Conservation (phyloP, 78 protist genomes). For the Planoprotostelium fungivorum region DNA sequence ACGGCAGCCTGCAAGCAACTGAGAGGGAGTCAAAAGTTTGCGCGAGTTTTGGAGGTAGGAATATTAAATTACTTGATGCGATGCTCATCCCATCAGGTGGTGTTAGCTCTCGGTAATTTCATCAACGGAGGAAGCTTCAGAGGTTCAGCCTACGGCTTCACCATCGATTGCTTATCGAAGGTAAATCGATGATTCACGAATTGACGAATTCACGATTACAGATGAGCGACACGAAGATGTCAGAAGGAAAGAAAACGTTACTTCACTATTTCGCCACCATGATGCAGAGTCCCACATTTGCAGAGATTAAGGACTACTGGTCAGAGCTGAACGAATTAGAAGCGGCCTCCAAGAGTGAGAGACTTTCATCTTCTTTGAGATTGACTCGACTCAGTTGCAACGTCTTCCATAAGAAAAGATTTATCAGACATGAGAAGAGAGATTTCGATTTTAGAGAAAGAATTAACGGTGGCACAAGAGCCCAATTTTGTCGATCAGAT, state of each 20-base stretch:
- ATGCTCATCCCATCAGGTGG: too few species aligned
- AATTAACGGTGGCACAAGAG: background rate
- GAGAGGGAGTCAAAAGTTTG: background rate
- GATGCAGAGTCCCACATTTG: background rate
- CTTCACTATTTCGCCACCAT: background rate
- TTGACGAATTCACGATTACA: too few species aligned
- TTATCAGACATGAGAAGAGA: background rate
- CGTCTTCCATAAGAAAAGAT: background rate
- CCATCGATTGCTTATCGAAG: background rate
- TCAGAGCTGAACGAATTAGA: background rate
- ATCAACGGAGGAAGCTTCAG: conserved; percentile 63
- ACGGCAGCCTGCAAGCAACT: background rate
- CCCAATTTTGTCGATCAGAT: background rate
- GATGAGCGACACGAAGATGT: background rate
- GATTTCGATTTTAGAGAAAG: background rate
- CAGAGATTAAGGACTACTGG: background rate
- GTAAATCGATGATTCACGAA: background rate
- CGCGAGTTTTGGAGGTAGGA: background rate
- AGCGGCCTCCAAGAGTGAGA: background rate
- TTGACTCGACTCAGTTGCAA: background rate
- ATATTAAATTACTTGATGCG: too few species aligned
- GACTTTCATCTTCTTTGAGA: background rate
- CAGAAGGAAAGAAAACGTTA: background rate
- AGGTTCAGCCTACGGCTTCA: conserved; percentile 60
- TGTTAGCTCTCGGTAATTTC: conserved; percentile 53